phyloP scores from a whole-genome alignment of 2,329 filamentous ascomycete genomes.

The Pseudomassariella vexata region DNA sequence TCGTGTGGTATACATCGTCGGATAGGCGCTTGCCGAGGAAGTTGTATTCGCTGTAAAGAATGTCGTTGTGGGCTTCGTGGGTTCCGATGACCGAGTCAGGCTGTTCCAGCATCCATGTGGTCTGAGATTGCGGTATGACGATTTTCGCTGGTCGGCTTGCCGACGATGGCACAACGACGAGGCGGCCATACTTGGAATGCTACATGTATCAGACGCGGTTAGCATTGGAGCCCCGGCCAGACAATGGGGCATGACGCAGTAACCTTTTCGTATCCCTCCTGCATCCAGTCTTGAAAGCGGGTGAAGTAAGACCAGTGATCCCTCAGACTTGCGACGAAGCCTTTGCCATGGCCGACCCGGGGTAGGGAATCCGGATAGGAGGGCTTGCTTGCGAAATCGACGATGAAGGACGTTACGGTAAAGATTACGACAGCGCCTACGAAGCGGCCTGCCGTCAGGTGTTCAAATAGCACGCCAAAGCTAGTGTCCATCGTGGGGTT shows the following conservation, averaged over 20 bases:
- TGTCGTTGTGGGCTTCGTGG: constrained; percentile 32
- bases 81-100: constrained; percentile 37
- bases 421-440: too few species aligned
- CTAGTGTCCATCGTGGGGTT: too few species aligned
- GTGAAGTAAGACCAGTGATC: constrained; percentile 34
- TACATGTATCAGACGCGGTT: too few species aligned
- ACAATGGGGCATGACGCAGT: too few species aligned
- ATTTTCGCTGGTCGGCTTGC: constrained; percentile 35
- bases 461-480: too few species aligned
- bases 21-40: constrained; percentile 31
- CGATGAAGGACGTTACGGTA: constrained; percentile 29
- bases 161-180: constrained; percentile 36
- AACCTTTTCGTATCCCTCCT: constrained; percentile 36
- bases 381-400: constrained; percentile 33
- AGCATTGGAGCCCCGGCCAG: too few species aligned
- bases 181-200: constrained; percentile 33
- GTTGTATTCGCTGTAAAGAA: constrained; percentile 33
- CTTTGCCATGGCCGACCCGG: constrained; percentile 31
- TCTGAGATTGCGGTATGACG: constrained; percentile 36
- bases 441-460: too few species aligned
- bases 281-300: constrained; percentile 32
- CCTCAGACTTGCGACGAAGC: constrained; percentile 28
- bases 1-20: constrained; percentile 31
- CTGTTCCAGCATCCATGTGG: constrained; percentile 40
- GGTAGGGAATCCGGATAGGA: constrained; percentile 33